Base-by-base conservation (phyloP, 2,329 filamentous ascomycete genomes). In the Diaporthe sp. region DNA sequence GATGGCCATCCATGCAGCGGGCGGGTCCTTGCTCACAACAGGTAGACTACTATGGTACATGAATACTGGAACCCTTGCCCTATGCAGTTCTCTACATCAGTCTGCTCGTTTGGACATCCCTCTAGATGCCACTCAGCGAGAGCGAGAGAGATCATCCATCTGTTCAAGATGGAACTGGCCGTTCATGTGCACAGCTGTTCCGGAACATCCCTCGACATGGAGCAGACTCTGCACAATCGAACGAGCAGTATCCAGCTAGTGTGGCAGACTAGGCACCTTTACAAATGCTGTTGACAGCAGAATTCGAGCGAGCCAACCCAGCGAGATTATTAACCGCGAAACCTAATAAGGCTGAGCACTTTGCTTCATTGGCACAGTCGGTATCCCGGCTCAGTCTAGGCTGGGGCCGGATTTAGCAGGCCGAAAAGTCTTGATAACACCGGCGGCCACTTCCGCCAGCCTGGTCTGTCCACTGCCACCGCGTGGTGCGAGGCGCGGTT, bases 251-350 rank as follows among this genome's bases (percentile, higher is more conserved):
- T 33, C 54, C 54, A 19, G 28, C 54, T 57, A 3, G 19, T 0
- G 3, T 4, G 9, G 33, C 9, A 47, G 38, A 38, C 35, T 38
- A 38, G 35, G 40, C 47, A 33, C 12, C 19, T 25, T 68, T 68
- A 68, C 64, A 54, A 68, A 54, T 68, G 47, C 47, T 35, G 22
- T 35, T 68, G 64, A 68, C 64, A 68, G 33, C 47, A 68, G 47
- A 13, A 52, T 67, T 67, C 28, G 45, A 50, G 64, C 64, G 30
- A 54, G 33, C 61, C 61, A 50, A 19, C 28, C 45, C 33, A 25
- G 61, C 33, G 2, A 28, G 22, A 54, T 68, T 30, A 68, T 22
- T 40, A 54, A 68, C 64, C n/a, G n/a, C 47, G 17, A 68, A 68
- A 54, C 64, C 47, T 40, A 68, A 68, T 22, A 54, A 33, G 64